Evolutionary conservation across 257 asterid species (phyloP).

Genomic region (Nicotiana sylvestris): DNA sequence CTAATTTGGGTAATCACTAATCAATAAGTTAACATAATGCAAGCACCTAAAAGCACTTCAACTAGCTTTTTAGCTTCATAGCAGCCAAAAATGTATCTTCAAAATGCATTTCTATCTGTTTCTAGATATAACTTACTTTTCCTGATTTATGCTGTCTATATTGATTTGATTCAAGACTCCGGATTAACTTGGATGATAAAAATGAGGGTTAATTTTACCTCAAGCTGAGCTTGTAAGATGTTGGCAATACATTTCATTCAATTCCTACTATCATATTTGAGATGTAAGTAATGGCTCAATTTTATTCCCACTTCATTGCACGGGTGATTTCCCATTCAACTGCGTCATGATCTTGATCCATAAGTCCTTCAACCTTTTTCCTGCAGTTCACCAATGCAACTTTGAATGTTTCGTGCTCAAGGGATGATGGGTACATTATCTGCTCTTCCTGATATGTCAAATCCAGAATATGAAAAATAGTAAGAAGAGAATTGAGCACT

Average conservation of each 20-base stretch:
- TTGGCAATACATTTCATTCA: neutral
- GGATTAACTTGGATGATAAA: neutral
- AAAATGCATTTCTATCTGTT: neutral
- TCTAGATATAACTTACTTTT: neutral
- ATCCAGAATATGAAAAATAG: neutral
- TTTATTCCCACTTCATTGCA: conserved; percentile 44
- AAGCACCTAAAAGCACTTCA: neutral
- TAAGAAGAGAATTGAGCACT: neutral
- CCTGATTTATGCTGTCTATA: neutral
- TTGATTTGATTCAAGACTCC: neutral
- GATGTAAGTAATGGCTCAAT: neutral
- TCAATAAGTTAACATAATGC: neutral
- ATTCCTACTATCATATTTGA: neutral
- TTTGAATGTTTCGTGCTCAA: conserved; percentile 61
- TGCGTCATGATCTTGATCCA: conserved; percentile 21
- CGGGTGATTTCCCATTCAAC: conserved; percentile 77
- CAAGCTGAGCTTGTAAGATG: neutral
- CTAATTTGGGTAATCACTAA: neutral
- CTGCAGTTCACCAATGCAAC: conserved; percentile 60
- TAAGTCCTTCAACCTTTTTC: conserved; percentile 20
- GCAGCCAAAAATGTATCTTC: neutral
- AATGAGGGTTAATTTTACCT: neutral
- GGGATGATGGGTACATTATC: conserved; percentile 72
- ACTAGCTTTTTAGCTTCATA: neutral
- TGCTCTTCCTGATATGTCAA: conserved; percentile 68